These are phyloP conservation scores for Friedmanniomyces endolithicus DNA, from an alignment of 495 filamentous ascomycete species.

Conservation along the genomic window DNA sequence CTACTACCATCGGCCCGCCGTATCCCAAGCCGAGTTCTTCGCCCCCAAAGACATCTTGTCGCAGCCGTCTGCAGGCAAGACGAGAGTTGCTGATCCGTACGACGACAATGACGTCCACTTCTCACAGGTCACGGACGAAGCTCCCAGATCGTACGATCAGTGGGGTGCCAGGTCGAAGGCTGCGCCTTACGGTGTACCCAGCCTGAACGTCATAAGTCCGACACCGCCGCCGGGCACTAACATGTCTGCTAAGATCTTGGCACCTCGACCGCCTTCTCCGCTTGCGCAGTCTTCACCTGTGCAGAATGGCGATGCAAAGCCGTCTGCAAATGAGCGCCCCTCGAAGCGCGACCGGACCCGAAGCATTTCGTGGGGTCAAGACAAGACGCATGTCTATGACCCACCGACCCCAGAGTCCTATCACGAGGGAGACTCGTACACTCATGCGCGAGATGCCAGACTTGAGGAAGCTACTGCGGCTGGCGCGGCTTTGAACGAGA, in stretches of 20 bases:
- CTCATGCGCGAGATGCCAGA: not conserved
- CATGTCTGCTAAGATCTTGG: conserved; percentile 12
- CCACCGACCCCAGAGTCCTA: conserved; percentile 26
- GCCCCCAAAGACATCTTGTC: conserved; percentile 15
- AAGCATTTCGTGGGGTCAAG: conserved; percentile 32
- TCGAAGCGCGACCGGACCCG: conserved; percentile 6
- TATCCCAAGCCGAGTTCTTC: conserved; percentile 23
- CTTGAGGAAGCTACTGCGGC: not conserved
- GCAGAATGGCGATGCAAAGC: not conserved
- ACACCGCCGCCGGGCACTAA: conserved; percentile 26
- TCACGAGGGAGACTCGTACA: conserved; percentile 21
- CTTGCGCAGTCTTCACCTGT: conserved; percentile 19
- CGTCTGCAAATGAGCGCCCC: not conserved
- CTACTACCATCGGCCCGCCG: conserved; percentile 9
- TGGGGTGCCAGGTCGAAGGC: not conserved
- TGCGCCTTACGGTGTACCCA: conserved; percentile 26
- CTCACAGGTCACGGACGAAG: conserved; percentile 19
- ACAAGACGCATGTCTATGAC: conserved; percentile 29
- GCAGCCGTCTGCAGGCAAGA: conserved; percentile 13
- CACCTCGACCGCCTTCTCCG: conserved; percentile 17
- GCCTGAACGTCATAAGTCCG: conserved; percentile 28
- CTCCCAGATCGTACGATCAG: not conserved
- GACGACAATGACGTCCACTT: conserved; percentile 24
- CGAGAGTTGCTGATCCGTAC: conserved; percentile 4
- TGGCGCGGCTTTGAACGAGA: conserved; percentile 7